Evolutionary conservation across 164 flowering plant species (phyloP).

Genomic region (Echeveria elegans): DNA sequence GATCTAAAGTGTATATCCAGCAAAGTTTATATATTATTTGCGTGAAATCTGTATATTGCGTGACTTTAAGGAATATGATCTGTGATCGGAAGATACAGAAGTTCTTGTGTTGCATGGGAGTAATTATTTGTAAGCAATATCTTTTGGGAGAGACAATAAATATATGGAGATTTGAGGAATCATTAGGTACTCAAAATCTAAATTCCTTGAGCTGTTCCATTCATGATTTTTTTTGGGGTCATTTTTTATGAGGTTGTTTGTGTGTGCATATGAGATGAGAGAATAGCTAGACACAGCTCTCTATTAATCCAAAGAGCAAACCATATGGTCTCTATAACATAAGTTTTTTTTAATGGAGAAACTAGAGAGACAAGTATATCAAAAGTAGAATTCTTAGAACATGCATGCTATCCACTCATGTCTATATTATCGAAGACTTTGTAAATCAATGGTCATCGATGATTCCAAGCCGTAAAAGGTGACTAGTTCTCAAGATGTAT

Average conservation of each 20-base stretch:
- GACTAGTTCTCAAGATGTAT: too few species aligned
- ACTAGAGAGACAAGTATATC: too few species aligned
- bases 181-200: background rate
- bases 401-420: too few species aligned
- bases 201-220: background rate
- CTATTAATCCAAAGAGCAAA: background rate
- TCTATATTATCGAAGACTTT: too few species aligned
- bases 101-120: slow-evolving; percentile 2
- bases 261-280: background rate
- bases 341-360: too few species aligned
- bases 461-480: too few species aligned
- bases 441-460: too few species aligned
- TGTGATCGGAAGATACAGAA: background rate
- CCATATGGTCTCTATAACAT: too few species aligned
- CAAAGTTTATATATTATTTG: background rate
- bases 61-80: background rate
- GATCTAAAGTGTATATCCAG: slow-evolving; percentile 4
- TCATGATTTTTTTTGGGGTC: background rate
- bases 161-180: slow-evolving; percentile 1
- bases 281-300: background rate
- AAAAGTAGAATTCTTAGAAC: too few species aligned
- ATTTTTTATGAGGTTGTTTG: background rate
- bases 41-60: background rate
- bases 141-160: background rate
- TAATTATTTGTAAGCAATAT: background rate